Percentiles rank a stretch among this genome's conserved stretches.
Conservation (phyloP, 78 protist species). For the Creolimax fragrantissima region DNA sequence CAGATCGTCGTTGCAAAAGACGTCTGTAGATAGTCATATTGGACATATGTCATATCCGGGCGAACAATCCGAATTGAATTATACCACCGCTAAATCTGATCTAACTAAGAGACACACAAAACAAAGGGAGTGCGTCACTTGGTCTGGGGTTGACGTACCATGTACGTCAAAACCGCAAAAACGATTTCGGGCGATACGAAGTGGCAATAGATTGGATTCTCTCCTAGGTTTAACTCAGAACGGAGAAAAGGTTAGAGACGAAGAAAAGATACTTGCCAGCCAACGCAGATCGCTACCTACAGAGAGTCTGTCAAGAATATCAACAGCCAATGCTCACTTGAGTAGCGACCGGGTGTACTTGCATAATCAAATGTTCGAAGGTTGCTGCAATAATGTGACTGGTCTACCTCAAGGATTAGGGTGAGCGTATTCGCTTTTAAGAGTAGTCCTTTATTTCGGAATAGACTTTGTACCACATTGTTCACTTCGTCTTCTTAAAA, state of each 20-base stretch:
- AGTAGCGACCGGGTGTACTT: neutral
- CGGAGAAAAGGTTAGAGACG: neutral
- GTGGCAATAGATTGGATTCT: neutral
- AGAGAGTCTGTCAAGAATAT: neutral
- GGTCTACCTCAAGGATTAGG: neutral
- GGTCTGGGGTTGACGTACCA: neutral
- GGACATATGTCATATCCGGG: neutral
- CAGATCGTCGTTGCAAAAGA: neutral
- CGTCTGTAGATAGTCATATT: neutral
- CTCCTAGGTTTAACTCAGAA: too few relatives aligned
- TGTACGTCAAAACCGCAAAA: neutral
- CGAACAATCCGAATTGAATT: neutral
- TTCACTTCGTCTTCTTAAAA: neutral
- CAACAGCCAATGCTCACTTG: neutral
- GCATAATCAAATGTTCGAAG: neutral
- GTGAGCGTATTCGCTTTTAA: neutral
- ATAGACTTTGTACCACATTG: neutral
- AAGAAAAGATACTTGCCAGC: neutral
- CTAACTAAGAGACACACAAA: neutral
- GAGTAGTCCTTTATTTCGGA: neutral
- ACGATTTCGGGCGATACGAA: neutral
- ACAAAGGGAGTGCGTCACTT: neutral
- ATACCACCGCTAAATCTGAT: too few relatives aligned
- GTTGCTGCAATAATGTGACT: neutral
- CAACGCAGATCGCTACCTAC: neutral